A percentile compares a stretch with the other conserved stretches of the same genome.
Evolutionary conservation across 352 stramenopile species (phyloP).

Genomic region (Globisporangium nagaii): DNA sequence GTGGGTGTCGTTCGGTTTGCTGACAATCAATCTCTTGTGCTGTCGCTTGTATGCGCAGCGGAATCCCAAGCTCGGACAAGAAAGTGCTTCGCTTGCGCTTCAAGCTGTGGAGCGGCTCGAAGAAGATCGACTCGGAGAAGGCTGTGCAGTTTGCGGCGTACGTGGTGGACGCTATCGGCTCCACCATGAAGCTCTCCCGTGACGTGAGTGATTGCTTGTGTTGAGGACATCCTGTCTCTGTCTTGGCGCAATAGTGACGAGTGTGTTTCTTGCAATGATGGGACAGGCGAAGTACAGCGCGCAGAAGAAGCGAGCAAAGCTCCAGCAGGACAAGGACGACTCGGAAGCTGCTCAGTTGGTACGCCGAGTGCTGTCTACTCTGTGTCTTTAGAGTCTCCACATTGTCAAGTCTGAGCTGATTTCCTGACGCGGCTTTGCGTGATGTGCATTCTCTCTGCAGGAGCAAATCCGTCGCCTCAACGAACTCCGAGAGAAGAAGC

Average conservation of each 20-base stretch:
- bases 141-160: constrained; percentile 39
- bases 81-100: constrained; percentile 56
- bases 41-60: constrained; percentile 23
- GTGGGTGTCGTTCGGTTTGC: not conserved
- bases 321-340: constrained; percentile 42
- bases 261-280: too few relatives aligned
- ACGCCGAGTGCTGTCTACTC: constrained; percentile 4
- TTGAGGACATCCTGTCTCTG: too few relatives aligned
- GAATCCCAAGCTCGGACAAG: constrained; percentile 61
- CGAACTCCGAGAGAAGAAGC: constrained; percentile 71
- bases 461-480: constrained; percentile 38
- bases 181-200: constrained; percentile 70
- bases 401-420: too few relatives aligned
- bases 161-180: constrained; percentile 58
- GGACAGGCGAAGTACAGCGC: constrained; percentile 62
- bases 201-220: constrained; percentile 33
- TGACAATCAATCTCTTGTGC: not conserved
- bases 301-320: constrained; percentile 70
- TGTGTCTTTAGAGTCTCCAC: too few relatives aligned
- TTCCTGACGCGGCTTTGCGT: too few relatives aligned
- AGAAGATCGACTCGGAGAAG: constrained; percentile 49
- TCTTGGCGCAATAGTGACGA: too few relatives aligned
- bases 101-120: constrained; percentile 54
- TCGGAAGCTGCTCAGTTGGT: constrained; percentile 25
- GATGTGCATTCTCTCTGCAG: constrained; percentile 25